Conservation (phyloP, 345 rosid genomes). For the Syzygium grande region DNA sequence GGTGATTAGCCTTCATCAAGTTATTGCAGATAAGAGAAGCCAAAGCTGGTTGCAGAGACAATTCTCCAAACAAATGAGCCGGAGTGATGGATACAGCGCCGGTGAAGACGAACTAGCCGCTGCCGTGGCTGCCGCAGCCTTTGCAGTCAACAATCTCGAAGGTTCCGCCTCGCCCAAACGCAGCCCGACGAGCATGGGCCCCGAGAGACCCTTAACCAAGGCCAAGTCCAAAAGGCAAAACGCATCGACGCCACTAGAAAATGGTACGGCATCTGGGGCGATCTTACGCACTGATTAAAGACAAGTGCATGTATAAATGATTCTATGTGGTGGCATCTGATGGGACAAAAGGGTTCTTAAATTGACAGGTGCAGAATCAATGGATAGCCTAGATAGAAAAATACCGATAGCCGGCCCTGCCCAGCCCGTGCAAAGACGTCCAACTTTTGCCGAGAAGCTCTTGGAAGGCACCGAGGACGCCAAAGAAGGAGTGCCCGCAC, state of each 20-base stretch:
- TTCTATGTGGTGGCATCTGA: not conserved
- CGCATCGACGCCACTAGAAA: not conserved
- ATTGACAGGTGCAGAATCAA: not conserved
- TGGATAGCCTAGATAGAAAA: not conserved
- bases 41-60: constrained; percentile 34
- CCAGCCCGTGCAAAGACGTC: not conserved
- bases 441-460: not conserved
- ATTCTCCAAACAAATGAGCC: constrained; percentile 24
- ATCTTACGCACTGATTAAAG: constrained; percentile 5
- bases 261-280: not conserved
- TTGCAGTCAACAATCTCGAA: constrained; percentile 12
- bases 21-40: constrained; percentile 33
- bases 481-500: not conserved
- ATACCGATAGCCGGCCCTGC: not conserved
- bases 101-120: constrained; percentile 12
- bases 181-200: not conserved
- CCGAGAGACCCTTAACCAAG: constrained; percentile 5
- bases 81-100: not conserved
- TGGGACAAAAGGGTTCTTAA: not conserved
- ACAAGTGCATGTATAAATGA: not conserved
- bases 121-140: constrained; percentile 49
- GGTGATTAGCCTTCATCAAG: not conserved
- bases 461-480: not conserved
- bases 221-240: constrained; percentile 22
- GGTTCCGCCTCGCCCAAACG: constrained; percentile 3